Conservation (phyloP, 345 rosid genomes). For the Acer negundo region DNA sequence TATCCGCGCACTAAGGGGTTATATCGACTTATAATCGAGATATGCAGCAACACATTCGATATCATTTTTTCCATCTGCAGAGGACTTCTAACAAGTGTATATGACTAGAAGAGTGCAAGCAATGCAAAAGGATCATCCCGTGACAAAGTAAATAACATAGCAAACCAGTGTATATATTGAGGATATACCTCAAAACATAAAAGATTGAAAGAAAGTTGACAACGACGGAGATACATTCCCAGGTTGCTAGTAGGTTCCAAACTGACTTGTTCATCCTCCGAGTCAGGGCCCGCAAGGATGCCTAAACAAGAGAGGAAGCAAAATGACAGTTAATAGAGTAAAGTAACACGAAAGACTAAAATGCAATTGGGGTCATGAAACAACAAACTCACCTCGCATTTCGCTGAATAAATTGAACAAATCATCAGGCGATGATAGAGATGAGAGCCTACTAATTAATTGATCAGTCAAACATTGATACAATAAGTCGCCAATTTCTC, state of each 20-base stretch:
- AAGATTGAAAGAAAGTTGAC: constrained; percentile 77
- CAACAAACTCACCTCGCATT: constrained; percentile 62
- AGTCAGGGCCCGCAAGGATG: constrained; percentile 69
- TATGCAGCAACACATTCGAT: not conserved
- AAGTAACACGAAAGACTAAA: not conserved
- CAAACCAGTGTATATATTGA: not conserved
- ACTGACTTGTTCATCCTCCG: constrained; percentile 78
- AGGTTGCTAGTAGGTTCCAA: constrained; percentile 84
- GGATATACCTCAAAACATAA: constrained; percentile 76
- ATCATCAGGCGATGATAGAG: constrained; percentile 78
- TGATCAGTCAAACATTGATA: constrained; percentile 74
- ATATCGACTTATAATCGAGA: not conserved
- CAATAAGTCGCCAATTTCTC: constrained; percentile 60
- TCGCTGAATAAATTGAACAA: constrained; percentile 77
- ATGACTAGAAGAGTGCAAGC: not conserved
- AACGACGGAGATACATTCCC: constrained; percentile 91
- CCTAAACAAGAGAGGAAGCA: constrained; percentile 41
- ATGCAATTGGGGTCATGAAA: not conserved
- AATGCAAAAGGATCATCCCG: not conserved
- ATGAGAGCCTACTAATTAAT: constrained; percentile 57
- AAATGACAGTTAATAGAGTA: not conserved
- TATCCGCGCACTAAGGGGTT: not conserved
- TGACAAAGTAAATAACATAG: not conserved
- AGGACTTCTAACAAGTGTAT: not conserved
- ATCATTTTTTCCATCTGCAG: not conserved